Evolutionary conservation across 2,329 filamentous ascomycete species (phyloP), one percentile per base, ranked within the genome.

Genomic region (Xylariaceae sp.): DNA sequence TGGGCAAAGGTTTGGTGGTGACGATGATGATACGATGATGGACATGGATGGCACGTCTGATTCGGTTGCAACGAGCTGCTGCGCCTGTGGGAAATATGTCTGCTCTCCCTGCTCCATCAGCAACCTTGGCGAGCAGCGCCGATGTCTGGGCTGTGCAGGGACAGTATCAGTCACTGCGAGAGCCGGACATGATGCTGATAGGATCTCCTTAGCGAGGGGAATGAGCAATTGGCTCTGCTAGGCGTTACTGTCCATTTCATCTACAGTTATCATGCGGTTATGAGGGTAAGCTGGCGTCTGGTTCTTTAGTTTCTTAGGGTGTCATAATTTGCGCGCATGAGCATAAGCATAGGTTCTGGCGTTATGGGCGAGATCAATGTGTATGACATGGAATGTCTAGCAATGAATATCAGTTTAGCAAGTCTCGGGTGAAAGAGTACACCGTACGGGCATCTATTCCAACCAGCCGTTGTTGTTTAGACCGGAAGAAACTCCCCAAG

Each of bases 31-130:
- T 39, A 51, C 34, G 47, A 56, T 55, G 51, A 60, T 62, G 58
- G 74, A 76, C 17, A 63, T 69, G 1, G 67, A 69, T 23, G 76
- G 75, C n/a, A 72, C 76, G 52, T 72, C 73, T 15, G 71, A 71
- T 2, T 73, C 75, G 63, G 73, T 71, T 15, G 69, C 72, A n/a
- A 66, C 59, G 64, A 62, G 67, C 2, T 86, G 83, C 56, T 75
- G 74, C 7, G 75, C 73, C 0, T 87, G 83, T 59, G 75, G 78
- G 4, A 85, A 82, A 68, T 73, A 77, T 9, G 81, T 86, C 11
- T 86, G 83, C 71, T 82, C 80, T 57, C 78, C 80, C 57, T 87
- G 84, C 67, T 84, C 82, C 0, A 76, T 86, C 47, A 83, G 80
- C 61, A 82, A 83, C 62, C 72, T 86, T 0, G 82, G 82, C 2